phyloP scores from a whole-genome alignment of 139 green algal genomes.

The Yamagishiella unicocca region DNA sequence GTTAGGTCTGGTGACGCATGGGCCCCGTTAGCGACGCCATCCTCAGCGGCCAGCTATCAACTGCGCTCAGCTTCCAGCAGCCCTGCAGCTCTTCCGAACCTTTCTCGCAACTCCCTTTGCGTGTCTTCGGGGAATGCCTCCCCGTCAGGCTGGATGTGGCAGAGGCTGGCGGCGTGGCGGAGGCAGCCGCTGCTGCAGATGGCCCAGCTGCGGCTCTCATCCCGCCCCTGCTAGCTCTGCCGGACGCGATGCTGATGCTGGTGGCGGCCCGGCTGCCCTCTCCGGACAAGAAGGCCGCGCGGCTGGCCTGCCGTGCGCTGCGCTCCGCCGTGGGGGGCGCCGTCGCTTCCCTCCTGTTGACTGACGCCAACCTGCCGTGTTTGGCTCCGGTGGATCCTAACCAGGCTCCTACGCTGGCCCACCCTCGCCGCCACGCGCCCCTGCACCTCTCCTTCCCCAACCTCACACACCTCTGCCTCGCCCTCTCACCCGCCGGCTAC shows the following conservation, averaged over 20 bases:
- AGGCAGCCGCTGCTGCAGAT: too few species aligned
- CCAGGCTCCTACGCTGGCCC: background rate
- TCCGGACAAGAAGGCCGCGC: constrained; percentile 29
- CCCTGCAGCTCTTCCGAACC: too few species aligned
- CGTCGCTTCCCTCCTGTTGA: constrained; percentile 29
- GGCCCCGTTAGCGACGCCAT: too few species aligned
- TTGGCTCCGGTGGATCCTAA: background rate
- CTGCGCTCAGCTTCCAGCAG: too few species aligned
- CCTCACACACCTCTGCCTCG: constrained; percentile 18
- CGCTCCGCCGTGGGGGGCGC: background rate
- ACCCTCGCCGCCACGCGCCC: background rate
- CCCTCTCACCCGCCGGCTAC: background rate
- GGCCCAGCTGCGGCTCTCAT: too few species aligned
- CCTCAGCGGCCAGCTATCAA: too few species aligned
- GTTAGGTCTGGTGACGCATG: too few species aligned
- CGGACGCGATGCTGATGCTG: background rate
- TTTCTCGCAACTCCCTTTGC: too few species aligned
- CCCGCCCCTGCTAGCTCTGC: constrained; percentile 9
- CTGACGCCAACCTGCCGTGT: background rate
- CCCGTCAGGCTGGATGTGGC: too few species aligned
- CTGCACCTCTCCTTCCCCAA: constrained; percentile 26
- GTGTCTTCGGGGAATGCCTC: too few species aligned
- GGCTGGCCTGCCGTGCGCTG: constrained; percentile 28
- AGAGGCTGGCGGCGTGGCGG: too few species aligned
- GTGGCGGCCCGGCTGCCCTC: constrained; percentile 12